Percentiles rank a stretch among this genome's conserved stretches.
Evolutionary conservation across 352 stramenopile species (phyloP).

Genomic region (Pythium pectinolyticum): DNA sequence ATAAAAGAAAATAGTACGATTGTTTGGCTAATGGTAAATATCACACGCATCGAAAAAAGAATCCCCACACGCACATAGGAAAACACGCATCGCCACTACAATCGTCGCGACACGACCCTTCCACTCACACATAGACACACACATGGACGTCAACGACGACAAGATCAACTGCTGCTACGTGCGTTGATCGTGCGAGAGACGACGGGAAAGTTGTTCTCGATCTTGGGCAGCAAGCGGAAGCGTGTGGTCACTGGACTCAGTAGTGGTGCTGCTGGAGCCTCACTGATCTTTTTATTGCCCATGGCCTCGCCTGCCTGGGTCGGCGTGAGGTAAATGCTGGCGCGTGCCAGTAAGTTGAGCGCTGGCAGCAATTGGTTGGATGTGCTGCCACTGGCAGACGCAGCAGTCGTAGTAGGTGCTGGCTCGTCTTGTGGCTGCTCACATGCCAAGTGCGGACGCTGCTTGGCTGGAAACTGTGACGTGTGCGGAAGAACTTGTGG

Average conservation of each 20-base stretch:
- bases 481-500: background rate
- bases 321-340: background rate
- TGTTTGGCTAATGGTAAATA: conserved; percentile 1
- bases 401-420: too few relatives aligned
- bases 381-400: background rate
- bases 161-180: background rate
- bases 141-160: too few relatives aligned
- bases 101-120: too few relatives aligned
- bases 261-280: background rate
- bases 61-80: background rate
- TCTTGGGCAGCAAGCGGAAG: background rate
- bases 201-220: background rate
- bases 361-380: background rate
- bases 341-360: background rate
- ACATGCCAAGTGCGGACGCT: background rate
- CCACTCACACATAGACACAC: too few relatives aligned
- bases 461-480: background rate
- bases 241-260: background rate
- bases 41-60: background rate
- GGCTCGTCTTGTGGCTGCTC: background rate
- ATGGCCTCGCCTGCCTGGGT: background rate
- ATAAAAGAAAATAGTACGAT: background rate
- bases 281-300: too few relatives aligned
- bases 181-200: background rate
- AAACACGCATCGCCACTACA: too few relatives aligned